Evolutionary conservation across 2,329 filamentous ascomycete genomes (phyloP), one percentile per base, ranked within the genome.

Genomic region (Colletotrichum cereale): DNA sequence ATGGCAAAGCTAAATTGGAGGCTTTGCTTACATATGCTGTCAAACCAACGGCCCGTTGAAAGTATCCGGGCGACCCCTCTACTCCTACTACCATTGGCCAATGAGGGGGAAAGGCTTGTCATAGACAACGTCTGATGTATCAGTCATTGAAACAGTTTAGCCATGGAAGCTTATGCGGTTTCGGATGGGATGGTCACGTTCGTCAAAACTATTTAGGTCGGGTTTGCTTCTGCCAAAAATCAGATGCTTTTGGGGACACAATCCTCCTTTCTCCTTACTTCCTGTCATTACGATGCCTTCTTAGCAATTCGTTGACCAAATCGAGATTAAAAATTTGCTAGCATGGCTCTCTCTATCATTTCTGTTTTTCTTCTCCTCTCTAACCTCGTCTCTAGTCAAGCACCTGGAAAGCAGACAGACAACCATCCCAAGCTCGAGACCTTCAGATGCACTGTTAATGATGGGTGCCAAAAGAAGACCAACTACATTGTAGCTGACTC

Each of bases 401-500:
- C 67, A 40, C 62, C 62, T 66, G 61, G 70, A 72, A 60, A 76
- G 66, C 16, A 63, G 77, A 21, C 62, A 6, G 85, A 87, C 74
- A 79, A 81, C 31, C 86, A 88, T 70, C 87, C 86, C 38, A 82
- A 82, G 74, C 78, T 89, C 57, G 83, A 81, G 11, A 88, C 86
- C 11, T 86, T 81, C 77, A 82, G 84, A 72, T 89, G 87, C 79
- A 86, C 85, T 52, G 84, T 81, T 34, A 77, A 76, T 6, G 80
- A 78, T 53, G 87, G 87, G 31, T 89, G 87, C 79, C 80, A 80
- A 48, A 72, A 78, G 31, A 80, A 84, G 70, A 80, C 82, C 68
- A 87, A 84, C 53, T 85, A 83, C n/a, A 74, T 89, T 48, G 87
- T 89, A 16, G 78, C 87, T 8, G 87, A 89, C 76, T 81, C 84